A percentile compares a stretch with the other conserved stretches of the same genome.
Conservation (phyloP, 148 eudicot species). For the Camellia granthamiana region DNA sequence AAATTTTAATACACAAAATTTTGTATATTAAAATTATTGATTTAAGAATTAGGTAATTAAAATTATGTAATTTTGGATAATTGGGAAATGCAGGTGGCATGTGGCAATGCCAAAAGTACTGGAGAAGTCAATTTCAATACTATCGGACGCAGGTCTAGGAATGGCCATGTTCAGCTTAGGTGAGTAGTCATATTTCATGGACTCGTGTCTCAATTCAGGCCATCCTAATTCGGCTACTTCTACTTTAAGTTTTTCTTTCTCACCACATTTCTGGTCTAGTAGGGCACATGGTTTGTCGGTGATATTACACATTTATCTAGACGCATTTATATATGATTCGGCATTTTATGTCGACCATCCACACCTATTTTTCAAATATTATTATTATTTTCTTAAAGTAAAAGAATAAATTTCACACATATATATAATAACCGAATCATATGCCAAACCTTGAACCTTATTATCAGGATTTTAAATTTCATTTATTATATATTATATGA, state of each 20-base stretch:
- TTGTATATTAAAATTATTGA: too few relatives aligned
- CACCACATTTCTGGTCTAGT: neutral
- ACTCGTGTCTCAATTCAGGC: neutral
- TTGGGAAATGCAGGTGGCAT: constrained; percentile 59
- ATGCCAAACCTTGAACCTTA: too few relatives aligned
- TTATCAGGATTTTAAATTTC: too few relatives aligned
- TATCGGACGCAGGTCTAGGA: constrained; percentile 93
- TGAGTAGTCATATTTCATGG: constrained; percentile 13
- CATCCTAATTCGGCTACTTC: neutral
- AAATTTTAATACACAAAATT: neutral
- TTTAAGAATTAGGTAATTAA: neutral
- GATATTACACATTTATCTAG: too few relatives aligned
- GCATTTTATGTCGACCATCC: too few relatives aligned
- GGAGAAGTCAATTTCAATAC: constrained; percentile 57
- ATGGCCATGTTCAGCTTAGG: constrained; percentile 98
- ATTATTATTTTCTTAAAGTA: too few relatives aligned
- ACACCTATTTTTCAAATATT: too few relatives aligned
- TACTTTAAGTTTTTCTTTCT: neutral
- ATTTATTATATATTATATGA: too few relatives aligned
- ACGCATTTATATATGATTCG: too few relatives aligned
- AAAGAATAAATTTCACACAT: too few relatives aligned
- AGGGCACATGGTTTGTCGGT: too few relatives aligned
- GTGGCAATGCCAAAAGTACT: constrained; percentile 75
- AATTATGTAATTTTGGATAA: neutral
- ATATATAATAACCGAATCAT: too few relatives aligned